Conservation (phyloP, 352 stramenopile genomes). For the Pythium biforme region DNA sequence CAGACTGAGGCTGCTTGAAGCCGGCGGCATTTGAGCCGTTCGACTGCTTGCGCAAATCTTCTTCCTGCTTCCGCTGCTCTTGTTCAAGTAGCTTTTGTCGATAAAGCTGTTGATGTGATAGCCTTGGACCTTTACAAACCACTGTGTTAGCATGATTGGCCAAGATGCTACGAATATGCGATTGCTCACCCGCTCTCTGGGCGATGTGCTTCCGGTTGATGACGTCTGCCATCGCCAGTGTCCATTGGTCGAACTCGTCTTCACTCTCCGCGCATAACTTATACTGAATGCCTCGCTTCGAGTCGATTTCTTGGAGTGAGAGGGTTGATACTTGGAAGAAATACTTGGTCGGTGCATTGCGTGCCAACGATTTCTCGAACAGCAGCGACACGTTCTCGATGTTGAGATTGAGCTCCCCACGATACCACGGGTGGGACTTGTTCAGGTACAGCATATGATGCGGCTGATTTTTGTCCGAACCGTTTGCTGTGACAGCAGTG, state of each 20-base stretch:
- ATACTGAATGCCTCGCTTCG: constrained; percentile 79
- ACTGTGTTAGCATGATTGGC: not conserved
- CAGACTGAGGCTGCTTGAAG: not conserved
- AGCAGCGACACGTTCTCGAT: constrained; percentile 72
- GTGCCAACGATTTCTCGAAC: constrained; percentile 78
- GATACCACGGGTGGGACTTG: constrained; percentile 78
- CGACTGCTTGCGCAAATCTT: constrained; percentile 9
- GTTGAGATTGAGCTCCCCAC: constrained; percentile 73
- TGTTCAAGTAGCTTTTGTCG: constrained; percentile 66
- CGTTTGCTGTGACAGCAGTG: not conserved
- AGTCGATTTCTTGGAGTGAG: constrained; percentile 73
- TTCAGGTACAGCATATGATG: constrained; percentile 72
- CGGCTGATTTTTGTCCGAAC: constrained; percentile 26
- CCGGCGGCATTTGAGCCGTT: not conserved
- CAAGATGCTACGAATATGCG: not conserved
- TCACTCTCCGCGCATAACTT: constrained; percentile 82
- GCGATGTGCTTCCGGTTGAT: constrained; percentile 73
- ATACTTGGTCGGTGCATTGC: constrained; percentile 74
- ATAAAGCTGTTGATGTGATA: constrained; percentile 80
- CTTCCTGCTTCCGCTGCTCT: constrained; percentile 28
- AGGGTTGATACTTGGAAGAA: constrained; percentile 85
- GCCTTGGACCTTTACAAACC: constrained; percentile 24
- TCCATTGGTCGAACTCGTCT: constrained; percentile 79
- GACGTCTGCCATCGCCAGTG: constrained; percentile 62
- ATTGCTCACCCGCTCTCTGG: constrained; percentile 22